Percentiles rank a stretch among this genome's conserved stretches.
Conservation (phyloP, 371 early-diverging fungal species). For the Mucor saturninus region DNA sequence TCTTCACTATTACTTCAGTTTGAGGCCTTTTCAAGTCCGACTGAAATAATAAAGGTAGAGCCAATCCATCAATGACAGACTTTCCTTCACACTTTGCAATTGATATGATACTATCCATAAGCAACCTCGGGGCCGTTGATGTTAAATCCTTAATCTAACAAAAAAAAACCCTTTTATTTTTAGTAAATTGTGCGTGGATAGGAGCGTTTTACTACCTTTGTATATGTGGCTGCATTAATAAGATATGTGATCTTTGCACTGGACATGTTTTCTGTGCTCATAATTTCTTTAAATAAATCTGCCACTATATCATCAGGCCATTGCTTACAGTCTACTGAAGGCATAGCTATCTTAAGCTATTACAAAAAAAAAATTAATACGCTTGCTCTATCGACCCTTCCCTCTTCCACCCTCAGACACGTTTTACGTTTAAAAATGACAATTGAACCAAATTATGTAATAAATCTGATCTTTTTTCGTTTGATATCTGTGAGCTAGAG, state of each 20-base stretch:
- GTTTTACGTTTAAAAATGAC: constrained; percentile 3
- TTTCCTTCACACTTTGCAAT: constrained; percentile 12
- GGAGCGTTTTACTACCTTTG: constrained; percentile 17
- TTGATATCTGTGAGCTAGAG: constrained; percentile 10
- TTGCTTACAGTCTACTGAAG: constrained; percentile 10
- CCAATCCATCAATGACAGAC: constrained; percentile 18
- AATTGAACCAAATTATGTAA: constrained; percentile 1
- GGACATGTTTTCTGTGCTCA: constrained; percentile 1
- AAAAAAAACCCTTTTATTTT: too few relatives aligned
- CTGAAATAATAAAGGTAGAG: constrained; percentile 22
- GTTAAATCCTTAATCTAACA: constrained; percentile 15
- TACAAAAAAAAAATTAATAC: not conserved
- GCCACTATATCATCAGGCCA: constrained; percentile 25
- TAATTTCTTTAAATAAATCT: constrained; percentile 18
- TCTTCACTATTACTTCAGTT: constrained; percentile 20
- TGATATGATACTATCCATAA: constrained; percentile 13
- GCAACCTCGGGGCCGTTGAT: constrained; percentile 15
- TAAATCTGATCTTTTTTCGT: not conserved
- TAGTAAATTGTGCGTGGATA: not conserved
- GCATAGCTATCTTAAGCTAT: constrained; percentile 1
- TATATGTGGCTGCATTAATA: constrained; percentile 1
- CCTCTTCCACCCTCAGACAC: too few relatives aligned
- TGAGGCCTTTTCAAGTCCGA: constrained; percentile 13
- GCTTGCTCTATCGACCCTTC: not conserved
- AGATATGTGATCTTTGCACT: constrained; percentile 9